These are phyloP conservation scores for Biancaea sappan DNA, from an alignment of 306 rosid species.

Conservation along the genomic window DNA sequence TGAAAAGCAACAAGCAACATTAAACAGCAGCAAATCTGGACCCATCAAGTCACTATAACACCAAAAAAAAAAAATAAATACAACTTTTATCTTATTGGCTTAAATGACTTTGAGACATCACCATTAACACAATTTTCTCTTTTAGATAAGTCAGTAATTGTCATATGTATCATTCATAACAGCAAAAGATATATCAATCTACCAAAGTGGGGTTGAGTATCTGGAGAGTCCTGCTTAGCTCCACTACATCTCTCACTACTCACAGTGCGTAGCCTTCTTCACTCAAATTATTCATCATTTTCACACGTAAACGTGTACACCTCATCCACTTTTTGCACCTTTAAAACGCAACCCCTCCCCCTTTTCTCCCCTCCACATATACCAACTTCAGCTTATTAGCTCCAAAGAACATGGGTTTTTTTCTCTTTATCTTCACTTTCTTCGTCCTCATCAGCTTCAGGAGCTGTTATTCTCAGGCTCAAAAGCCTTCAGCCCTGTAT, in stretches of 20 bases:
- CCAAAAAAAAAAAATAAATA: no score
- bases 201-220: no score
- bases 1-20: no score
- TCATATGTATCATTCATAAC: no score
- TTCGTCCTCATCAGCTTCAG: conserved; percentile 4
- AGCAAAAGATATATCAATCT: no score
- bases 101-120: no score
- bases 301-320: conserved; percentile 34
- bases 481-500: conserved; percentile 60
- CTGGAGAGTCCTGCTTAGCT: no score
- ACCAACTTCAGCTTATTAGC: neutral
- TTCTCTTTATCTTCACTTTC: conserved; percentile 31
- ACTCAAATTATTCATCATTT: conserved; percentile 2
- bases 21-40: no score
- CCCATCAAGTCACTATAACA: no score
- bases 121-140: no score
- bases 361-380: conserved; percentile 9
- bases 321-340: conserved; percentile 3
- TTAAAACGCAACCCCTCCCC: conserved; percentile 27
- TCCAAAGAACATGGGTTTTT: neutral
- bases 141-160: no score
- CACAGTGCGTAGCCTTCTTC: neutral
- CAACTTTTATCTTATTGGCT: no score
- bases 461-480: conserved; percentile 36
- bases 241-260: conserved; percentile 34